Base-by-base conservation (phyloP, 345 rosid species). In the Syzygium aromaticum region DNA sequence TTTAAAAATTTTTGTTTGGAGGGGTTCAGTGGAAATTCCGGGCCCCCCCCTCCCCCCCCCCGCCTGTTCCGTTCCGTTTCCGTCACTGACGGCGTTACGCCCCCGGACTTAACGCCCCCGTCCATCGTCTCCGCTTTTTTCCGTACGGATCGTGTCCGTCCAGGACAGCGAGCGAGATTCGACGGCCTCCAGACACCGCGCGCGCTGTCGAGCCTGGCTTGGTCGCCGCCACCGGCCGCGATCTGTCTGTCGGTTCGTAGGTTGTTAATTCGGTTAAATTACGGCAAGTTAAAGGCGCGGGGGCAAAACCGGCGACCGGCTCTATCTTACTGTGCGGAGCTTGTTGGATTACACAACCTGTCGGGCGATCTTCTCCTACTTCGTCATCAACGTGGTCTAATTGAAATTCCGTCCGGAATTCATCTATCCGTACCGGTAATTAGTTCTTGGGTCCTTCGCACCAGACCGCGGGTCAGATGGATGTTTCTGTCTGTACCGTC, bases 31-130 rank as follows among this genome's bases (percentile, higher is more conserved):
- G 54, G 33, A 84, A 51, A 51, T 84, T 52, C 38, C 14, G 22
- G 57, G 16, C 54, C 63, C 46, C 43, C 43, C 5, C 43, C 43
- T 33, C 46, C 46, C 38, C 63, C 28, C 46, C 46, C 38, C 63
- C 28, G 33, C 38, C 84, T 67, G 87, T 77, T 63, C 67, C 52
- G 87, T 63, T 86, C 67, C 52, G 87, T 86, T 86, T 86, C 52
- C 30, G 15, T 0, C 23, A 14, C 15, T 77, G 49, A 86, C 87
- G 87, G 51, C 87, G 87, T 86, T 49, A 77, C 4, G 5, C 8
- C 21, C 6, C 54, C 84, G 84, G 80, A 1, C 80, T 73, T 33
- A 33, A 38, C 80, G 80, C 17, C 46, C 46, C 46, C 78, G 78
- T 73, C 80, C 49, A 19, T 21, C 46, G 10, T 40, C 49, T 33